Base-by-base conservation (phyloP, 1,139 yeast genomes). In the Protomyces gravidus region DNA sequence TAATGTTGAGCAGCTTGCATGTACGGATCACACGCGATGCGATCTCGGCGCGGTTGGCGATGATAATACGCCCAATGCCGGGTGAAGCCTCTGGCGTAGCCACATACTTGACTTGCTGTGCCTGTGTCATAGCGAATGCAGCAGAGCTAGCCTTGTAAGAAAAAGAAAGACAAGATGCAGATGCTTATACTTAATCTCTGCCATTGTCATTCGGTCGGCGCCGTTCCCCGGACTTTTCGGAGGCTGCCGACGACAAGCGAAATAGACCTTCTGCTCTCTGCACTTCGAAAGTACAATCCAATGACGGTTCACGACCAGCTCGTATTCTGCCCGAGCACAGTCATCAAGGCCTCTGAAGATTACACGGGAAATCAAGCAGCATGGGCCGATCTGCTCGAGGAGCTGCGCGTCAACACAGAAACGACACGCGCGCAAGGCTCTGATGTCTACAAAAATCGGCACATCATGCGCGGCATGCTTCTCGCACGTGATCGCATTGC, bases 41-140 rank as follows among this genome's bases (percentile, higher is more conserved):
- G 68, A 92, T 92, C 74, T 92, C 98, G 71, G 98, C 98, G 75
- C 98, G 82, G 76, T 92, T 92, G 39, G 97, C 97, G 61, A 92
- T 95, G 63, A 92, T 78, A 13, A 92, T 46, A n/a, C 50, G 53
- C 42, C 7, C 21, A 5, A 36, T 36, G 42, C 5, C 17, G 7
- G 42, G 42, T 5, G 21, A n/a, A 13, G 11, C 23, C 11, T n/a
- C 23, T 2, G 42, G 42, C 42, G 11, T n/a, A 11, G 42, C 42
- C 23, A 36, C 42, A n/a, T 36, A 36, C 42, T 36, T 36, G 5
- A 23, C 21, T 23, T 36, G 42, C 23, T 36, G 42, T 5, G 42
- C 42, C 17, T 36, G 42, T 23, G 9, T 23, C 42, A 36, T 36
- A n/a, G n/a, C n/a, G n/a, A n/a, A n/a, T n/a, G n/a, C n/a, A n/a